Evolutionary conservation across 2,329 filamentous ascomycete species (phyloP), one percentile per base, ranked within the genome.

Genomic region (Aspergillus candidus): DNA sequence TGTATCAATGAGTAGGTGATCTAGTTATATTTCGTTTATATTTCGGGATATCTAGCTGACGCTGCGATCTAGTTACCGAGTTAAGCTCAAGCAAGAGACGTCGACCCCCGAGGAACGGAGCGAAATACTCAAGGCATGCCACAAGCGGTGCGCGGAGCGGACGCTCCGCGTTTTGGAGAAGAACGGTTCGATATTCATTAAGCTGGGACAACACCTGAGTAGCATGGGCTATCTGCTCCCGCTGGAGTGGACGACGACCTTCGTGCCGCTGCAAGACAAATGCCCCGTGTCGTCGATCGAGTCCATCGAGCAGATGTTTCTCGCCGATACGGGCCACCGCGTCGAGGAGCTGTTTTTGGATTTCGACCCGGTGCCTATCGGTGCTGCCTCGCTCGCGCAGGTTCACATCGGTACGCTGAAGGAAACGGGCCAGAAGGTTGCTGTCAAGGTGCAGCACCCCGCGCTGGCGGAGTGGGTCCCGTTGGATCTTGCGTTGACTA

Each of bases 151-250:
- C 70, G 93, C 93, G 27, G 79, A 88, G 58, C 81, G 93, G 49
- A 96, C 93, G 1, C 72, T 97, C 34, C 78, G 77, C 45, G 90
- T 94, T 2, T 72, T 97, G 52, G 93, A 98, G 74, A 88, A 87
- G 74, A 97, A 96, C 66, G 93, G 94, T 18, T 94, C 91, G 22
- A 95, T 98, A 51, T 98, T 97, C 58, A 97, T 98, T 65, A 98
- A 98, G 69, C 73, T 98, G 32, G 93, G 93, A 6, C 93, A 98
- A 60, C 93, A 98, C 69, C 68, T 98, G 68, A 95, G 88, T 66
- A 91, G 88, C 52, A 87, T 97, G 86, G 94, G 93, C 61, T 97
- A 97, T 65, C 77, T 97, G 8, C 76, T 97, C 8, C 91, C 91
- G 2, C 70, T 78, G 39, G 91, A 97, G 69, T 97, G 91, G 90